Evolutionary conservation across 2,329 filamentous ascomycete genomes (phyloP).

Genomic region (Neurospora sp.): DNA sequence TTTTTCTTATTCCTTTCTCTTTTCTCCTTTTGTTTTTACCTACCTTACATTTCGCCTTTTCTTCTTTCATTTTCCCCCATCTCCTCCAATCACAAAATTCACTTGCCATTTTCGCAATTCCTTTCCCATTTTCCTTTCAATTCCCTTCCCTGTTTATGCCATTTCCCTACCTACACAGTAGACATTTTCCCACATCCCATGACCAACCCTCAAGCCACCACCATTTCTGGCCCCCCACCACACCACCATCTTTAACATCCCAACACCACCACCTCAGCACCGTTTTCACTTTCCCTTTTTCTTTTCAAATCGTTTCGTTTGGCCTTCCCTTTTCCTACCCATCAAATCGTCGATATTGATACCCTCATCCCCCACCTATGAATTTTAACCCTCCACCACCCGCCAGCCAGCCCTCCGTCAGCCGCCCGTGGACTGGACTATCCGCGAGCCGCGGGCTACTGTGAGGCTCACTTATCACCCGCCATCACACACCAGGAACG

Average conservation of each 20-base stretch:
- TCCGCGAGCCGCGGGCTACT: not conserved
- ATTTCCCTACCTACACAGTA: not conserved
- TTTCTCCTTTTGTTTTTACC: not conserved
- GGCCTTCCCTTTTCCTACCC: not conserved
- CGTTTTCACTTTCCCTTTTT: not conserved
- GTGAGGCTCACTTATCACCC: not conserved
- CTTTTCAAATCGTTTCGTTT: too few relatives aligned
- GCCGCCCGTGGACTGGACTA: not conserved
- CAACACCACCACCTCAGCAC: not conserved
- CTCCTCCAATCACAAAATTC: not conserved
- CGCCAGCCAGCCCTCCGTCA: too few relatives aligned
- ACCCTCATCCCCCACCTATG: not conserved
- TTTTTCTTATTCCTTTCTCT: not conserved
- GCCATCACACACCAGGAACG: too few relatives aligned
- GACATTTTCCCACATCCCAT: not conserved
- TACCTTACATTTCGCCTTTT: not conserved
- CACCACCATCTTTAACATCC: not conserved
- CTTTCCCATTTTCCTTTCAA: not conserved
- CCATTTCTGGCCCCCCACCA: not conserved
- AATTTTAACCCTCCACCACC: not conserved
- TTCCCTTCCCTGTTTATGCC: not conserved
- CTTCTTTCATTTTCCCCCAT: not conserved
- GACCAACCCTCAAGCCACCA: not conserved
- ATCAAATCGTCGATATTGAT: not conserved
- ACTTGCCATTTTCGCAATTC: not conserved